A percentile compares a stretch with the other conserved stretches of the same genome.
phyloP scores from a whole-genome alignment of 345 rosid species.

The Aquilaria sinensis region DNA sequence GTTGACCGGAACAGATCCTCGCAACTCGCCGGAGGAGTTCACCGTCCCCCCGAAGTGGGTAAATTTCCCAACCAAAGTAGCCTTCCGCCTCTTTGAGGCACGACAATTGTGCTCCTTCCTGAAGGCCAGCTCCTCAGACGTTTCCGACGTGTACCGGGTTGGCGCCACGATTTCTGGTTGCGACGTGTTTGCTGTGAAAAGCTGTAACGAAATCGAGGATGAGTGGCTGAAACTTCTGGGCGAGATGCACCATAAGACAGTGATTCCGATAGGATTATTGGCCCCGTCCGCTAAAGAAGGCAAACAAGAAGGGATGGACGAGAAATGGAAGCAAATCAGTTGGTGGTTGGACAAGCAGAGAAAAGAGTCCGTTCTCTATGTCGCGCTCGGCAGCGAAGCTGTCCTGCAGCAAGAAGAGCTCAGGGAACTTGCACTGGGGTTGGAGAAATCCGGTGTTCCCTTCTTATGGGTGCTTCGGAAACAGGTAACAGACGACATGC shows the following conservation, averaged over 20 bases:
- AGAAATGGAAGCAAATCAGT: constrained; percentile 20
- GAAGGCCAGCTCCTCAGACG: no score
- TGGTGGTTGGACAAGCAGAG: constrained; percentile 37
- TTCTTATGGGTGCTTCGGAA: constrained; percentile 38
- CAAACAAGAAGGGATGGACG: constrained; percentile 6
- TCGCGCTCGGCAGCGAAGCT: constrained; percentile 43
- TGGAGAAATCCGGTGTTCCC: constrained; percentile 34
- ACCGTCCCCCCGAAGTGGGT: constrained; percentile 5
- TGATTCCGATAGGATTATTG: constrained; percentile 40
- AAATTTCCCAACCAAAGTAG: background rate
- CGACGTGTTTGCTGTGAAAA: constrained; percentile 36
- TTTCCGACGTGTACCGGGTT: constrained; percentile 34
- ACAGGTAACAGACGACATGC: no score
- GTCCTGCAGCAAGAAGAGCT: constrained; percentile 24
- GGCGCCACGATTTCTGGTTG: constrained; percentile 24
- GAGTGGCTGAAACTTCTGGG: constrained; percentile 40
- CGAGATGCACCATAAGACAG: constrained; percentile 26
- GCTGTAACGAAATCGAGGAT: constrained; percentile 37
- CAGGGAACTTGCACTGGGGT: constrained; percentile 32
- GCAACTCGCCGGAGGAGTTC: background rate
- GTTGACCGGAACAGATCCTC: background rate
- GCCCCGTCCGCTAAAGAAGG: constrained; percentile 21
- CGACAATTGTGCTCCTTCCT: no score
- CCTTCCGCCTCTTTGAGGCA: background rate
- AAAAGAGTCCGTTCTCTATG: constrained; percentile 35